phyloP scores from a whole-genome alignment of 176 grass and related monocot genomes.

The sorghum (Sorghum bicolor) region DNA sequence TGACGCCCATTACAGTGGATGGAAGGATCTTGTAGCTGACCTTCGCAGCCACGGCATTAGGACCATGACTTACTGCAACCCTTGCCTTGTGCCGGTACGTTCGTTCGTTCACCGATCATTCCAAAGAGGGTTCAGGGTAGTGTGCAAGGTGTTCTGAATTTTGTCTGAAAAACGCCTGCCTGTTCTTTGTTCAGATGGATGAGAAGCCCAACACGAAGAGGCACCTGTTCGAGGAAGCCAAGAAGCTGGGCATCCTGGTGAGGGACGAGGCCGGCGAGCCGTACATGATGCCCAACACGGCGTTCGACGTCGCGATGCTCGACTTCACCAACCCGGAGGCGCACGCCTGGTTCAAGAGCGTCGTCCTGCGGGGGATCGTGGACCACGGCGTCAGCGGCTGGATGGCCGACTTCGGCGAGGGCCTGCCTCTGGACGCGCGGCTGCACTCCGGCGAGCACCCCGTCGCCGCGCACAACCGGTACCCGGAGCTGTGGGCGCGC shows the following conservation, averaged over 20 bases:
- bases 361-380: conserved; percentile 65
- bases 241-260: conserved; percentile 60
- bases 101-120: neutral
- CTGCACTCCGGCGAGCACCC: conserved; percentile 81
- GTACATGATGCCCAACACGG: conserved; percentile 93
- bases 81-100: conserved; percentile 74
- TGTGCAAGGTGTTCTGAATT: neutral
- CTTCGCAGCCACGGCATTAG: conserved; percentile 47
- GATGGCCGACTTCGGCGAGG: conserved; percentile 99
- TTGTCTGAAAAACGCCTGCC: no score
- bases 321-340: conserved; percentile 82
- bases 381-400: conserved; percentile 70
- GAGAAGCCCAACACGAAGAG: conserved; percentile 50
- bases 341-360: conserved; percentile 71
- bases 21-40: conserved; percentile 63
- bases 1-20: conserved; percentile 52
- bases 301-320: conserved; percentile 90
- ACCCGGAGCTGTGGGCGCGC: conserved; percentile 88
- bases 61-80: conserved; percentile 89
- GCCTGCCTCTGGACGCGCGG: conserved; percentile 72
- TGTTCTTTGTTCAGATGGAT: conserved; percentile 42
- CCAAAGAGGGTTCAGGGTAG: neutral
- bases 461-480: conserved; percentile 74
- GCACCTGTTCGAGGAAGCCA: conserved; percentile 79
- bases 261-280: conserved; percentile 57